phyloP scores from a whole-genome alignment of 1,284 basidiomycete species.

The Inonotus hispidus region DNA sequence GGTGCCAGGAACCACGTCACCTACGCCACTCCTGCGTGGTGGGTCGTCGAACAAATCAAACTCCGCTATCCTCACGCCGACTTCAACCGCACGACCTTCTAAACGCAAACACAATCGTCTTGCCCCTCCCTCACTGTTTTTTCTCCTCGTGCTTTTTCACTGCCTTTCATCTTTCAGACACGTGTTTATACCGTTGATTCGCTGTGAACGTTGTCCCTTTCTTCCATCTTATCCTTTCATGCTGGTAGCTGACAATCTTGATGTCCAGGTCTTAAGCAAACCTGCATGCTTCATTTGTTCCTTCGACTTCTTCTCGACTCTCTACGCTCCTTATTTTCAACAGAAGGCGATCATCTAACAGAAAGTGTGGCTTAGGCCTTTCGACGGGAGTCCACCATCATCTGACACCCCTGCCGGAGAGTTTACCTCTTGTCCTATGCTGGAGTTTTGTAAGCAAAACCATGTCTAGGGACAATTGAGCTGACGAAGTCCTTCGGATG shows the following conservation, averaged over 20 bases:
- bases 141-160: neutral
- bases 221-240: neutral
- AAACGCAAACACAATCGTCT: constrained; percentile 10
- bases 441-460: no score
- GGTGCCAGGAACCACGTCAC: constrained; percentile 31
- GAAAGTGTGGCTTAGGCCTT: no score
- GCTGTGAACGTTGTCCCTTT: neutral
- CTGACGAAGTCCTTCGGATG: constrained; percentile 99
- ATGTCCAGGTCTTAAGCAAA: neutral
- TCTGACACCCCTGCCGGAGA: no score
- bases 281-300: neutral
- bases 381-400: no score
- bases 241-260: neutral
- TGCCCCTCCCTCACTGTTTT: neutral
- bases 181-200: neutral
- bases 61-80: constrained; percentile 25
- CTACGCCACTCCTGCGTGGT: constrained; percentile 33
- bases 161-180: neutral
- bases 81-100: constrained; percentile 21
- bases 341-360: no score
- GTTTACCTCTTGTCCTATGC: no score
- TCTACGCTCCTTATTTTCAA: no score
- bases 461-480: constrained; percentile 80
- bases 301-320: neutral
- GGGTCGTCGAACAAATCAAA: constrained; percentile 24